phyloP scores from a whole-genome alignment of 805 yeast species.

The Candida taoyuanica region DNA sequence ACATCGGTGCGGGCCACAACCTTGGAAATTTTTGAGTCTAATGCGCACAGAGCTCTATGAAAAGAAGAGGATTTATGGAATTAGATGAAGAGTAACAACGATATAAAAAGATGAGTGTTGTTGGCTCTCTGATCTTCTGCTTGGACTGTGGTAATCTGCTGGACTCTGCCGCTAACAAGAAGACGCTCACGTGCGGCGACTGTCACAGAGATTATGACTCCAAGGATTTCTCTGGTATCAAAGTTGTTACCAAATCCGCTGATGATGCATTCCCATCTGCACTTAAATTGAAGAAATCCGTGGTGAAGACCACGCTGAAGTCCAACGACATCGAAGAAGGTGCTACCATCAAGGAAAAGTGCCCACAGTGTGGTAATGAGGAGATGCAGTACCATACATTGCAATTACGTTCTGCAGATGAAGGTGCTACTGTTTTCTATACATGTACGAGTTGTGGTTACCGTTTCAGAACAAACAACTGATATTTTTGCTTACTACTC shows the following conservation, averaged over 20 bases:
- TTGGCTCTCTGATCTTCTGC: slow-evolving; percentile 93
- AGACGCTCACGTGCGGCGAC: slow-evolving; percentile 52
- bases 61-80: too few species aligned
- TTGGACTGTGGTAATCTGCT: slow-evolving; percentile 87
- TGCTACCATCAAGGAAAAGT: slow-evolving; percentile 93
- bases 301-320: slow-evolving; percentile 80
- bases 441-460: slow-evolving; percentile 93
- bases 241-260: slow-evolving; percentile 83
- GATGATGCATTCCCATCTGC: slow-evolving; percentile 93
- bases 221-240: slow-evolving; percentile 62
- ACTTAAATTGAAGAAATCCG: slow-evolving; percentile 74
- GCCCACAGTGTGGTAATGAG: slow-evolving; percentile 98
- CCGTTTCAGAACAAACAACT: slow-evolving; percentile 92
- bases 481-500: slow-evolving; percentile 7
- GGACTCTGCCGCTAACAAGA: slow-evolving; percentile 49
- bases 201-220: slow-evolving; percentile 41
- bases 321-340: slow-evolving; percentile 85
- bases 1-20: slow-evolving; percentile 4
- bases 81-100: background rate
- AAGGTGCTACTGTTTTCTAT: slow-evolving; percentile 98
- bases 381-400: slow-evolving; percentile 98
- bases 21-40: slow-evolving; percentile 5
- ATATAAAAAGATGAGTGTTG: slow-evolving; percentile 75
- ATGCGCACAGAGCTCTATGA: too few species aligned
- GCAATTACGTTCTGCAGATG: slow-evolving; percentile 97